Percentiles rank a stretch among this genome's conserved stretches.
phyloP scores from a whole-genome alignment of 148 eudicot genomes.

The Rhododendron molle region DNA sequence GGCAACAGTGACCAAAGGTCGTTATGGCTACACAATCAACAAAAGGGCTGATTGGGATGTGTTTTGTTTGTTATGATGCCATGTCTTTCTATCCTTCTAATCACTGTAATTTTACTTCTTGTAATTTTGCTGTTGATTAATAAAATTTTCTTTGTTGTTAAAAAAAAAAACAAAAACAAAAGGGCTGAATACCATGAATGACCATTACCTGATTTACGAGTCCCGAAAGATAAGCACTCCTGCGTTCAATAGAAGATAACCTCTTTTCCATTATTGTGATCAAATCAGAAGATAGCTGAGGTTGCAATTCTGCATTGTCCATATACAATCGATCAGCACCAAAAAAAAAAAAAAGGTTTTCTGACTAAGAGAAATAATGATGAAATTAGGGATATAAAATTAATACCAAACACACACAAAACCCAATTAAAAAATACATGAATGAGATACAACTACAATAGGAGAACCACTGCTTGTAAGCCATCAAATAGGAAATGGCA shows the following conservation, averaged over 20 bases:
- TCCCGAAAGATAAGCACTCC: slow-evolving; percentile 50
- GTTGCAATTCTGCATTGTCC: slow-evolving; percentile 23
- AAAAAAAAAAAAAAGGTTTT: neutral
- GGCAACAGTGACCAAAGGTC: neutral
- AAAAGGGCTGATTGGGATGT: neutral
- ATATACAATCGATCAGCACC: neutral
- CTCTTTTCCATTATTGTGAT: slow-evolving; percentile 79
- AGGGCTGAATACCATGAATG: neutral
- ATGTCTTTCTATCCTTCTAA: too few relatives aligned
- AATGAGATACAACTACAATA: neutral
- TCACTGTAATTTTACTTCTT: too few relatives aligned
- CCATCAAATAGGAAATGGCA: neutral
- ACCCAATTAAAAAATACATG: neutral
- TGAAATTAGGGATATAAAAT: neutral
- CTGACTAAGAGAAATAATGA: neutral
- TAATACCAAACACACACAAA: neutral
- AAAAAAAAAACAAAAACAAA: neutral
- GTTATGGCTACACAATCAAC: neutral
- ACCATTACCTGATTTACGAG: slow-evolving; percentile 56
- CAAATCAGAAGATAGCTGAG: slow-evolving; percentile 55
- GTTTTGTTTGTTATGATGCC: too few relatives aligned
- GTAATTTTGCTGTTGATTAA: too few relatives aligned
- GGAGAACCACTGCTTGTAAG: neutral
- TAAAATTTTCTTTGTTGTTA: too few relatives aligned
- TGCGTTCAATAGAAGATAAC: slow-evolving; percentile 56